Evolutionary conservation across 1,284 basidiomycete species (phyloP).

Genomic region (Singerocomus inundabilis): DNA sequence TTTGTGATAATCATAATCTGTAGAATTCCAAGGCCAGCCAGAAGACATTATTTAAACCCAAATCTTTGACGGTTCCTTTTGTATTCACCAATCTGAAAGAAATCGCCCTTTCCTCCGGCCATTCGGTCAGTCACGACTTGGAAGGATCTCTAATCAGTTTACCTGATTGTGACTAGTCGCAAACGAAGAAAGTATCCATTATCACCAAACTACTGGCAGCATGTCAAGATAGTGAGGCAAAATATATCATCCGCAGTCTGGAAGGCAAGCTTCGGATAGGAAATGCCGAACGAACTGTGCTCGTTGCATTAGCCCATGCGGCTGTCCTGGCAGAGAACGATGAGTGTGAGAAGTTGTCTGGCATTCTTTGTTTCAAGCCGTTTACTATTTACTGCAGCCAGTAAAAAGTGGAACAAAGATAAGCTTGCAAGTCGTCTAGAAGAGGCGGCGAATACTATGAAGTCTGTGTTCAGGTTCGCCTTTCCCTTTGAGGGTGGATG

Average conservation of each 20-base stretch:
- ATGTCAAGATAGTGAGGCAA: conserved; percentile 87
- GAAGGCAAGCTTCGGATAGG: conserved; percentile 98
- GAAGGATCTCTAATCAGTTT: not conserved
- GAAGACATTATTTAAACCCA: conserved; percentile 93
- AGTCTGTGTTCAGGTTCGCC: conserved; percentile 86
- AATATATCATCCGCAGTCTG: conserved; percentile 93
- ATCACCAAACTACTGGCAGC: conserved; percentile 94
- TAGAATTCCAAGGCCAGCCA: conserved; percentile 93
- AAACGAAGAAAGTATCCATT: conserved; percentile 92
- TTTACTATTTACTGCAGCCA: conserved; percentile 41
- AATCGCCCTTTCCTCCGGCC: conserved; percentile 82
- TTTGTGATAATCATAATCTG: not conserved
- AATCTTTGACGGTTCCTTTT: conserved; percentile 82
- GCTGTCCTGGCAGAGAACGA: conserved; percentile 77
- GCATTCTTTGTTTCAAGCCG: not conserved
- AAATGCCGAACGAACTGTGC: conserved; percentile 91
- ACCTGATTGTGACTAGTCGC: conserved; percentile 51
- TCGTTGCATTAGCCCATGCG: conserved; percentile 87
- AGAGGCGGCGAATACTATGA: conserved; percentile 76
- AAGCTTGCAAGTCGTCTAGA: conserved; percentile 77
- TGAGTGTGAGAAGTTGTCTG: conserved; percentile 42
- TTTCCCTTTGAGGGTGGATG: not conserved
- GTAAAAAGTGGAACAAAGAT: conserved; percentile 75
- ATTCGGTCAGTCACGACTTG: conserved; percentile 55
- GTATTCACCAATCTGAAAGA: conserved; percentile 87